phyloP scores from a whole-genome alignment of 805 yeast genomes.

The Saccharomycopsis malanga region DNA sequence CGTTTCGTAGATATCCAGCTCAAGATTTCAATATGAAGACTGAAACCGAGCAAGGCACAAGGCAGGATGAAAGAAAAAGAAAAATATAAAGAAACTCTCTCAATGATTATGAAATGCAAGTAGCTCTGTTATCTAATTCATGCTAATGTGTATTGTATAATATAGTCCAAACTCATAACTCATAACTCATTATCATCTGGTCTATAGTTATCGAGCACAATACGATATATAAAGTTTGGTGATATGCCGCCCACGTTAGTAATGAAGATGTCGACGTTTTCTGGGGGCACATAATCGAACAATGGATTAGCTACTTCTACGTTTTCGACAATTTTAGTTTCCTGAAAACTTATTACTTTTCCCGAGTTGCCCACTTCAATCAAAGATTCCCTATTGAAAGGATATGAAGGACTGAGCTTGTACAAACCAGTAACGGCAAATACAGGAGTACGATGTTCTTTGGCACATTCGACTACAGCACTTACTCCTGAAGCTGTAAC shows the following conservation, averaged over 20 bases:
- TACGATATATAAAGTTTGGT: constrained; percentile 91
- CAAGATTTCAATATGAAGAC: constrained; percentile 38
- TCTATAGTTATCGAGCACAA: constrained; percentile 89
- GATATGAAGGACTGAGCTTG: constrained; percentile 88
- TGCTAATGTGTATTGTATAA: too few species aligned
- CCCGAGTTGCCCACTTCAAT: constrained; percentile 92
- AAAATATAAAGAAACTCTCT: background rate
- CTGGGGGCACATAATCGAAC: constrained; percentile 89
- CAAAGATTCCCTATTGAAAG: constrained; percentile 74
- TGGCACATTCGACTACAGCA: constrained; percentile 91
- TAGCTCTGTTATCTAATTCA: background rate
- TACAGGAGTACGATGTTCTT: constrained; percentile 92
- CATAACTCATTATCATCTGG: constrained; percentile 49
- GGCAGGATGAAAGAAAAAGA: constrained; percentile 30
- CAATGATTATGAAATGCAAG: too few species aligned
- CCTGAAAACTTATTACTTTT: constrained; percentile 73
- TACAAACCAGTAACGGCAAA: constrained; percentile 91
- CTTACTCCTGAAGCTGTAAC: constrained; percentile 87
- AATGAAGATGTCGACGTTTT: constrained; percentile 85
- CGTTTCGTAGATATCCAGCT: constrained; percentile 45
- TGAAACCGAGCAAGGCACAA: constrained; percentile 59
- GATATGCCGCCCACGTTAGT: constrained; percentile 96
- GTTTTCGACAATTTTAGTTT: constrained; percentile 58
- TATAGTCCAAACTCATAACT: too few species aligned
- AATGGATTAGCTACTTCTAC: constrained; percentile 83